Conservation (phyloP, 495 filamentous ascomycete genomes). For the Tetracladium setigerum region DNA sequence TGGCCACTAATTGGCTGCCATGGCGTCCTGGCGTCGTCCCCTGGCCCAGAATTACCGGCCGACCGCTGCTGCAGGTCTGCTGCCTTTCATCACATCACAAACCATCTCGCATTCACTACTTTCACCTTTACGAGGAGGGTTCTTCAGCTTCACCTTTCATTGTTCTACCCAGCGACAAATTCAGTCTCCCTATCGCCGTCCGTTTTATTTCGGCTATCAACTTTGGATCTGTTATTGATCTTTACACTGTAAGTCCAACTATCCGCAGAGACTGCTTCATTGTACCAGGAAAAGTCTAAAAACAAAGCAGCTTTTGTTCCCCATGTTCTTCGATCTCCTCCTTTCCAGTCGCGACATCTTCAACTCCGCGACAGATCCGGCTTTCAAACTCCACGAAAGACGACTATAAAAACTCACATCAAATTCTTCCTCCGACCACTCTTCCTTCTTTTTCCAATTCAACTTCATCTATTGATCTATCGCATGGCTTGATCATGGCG, state of each 20-base stretch:
- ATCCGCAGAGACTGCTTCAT: not conserved
- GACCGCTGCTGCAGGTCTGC: not conserved
- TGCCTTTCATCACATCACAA: not conserved
- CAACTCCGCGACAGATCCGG: not conserved
- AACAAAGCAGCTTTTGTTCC: slow-evolving; percentile 7
- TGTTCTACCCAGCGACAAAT: too few species aligned
- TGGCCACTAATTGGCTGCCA: not conserved
- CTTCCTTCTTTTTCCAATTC: slow-evolving; percentile 9
- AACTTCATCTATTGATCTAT: not conserved
- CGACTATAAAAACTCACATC: too few species aligned
- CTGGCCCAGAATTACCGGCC: not conserved
- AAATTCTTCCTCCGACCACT: not conserved
- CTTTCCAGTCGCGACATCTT: not conserved
- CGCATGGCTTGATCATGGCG: slow-evolving; percentile 50
- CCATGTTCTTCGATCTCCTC: slow-evolving; percentile 6
- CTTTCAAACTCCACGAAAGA: not conserved
- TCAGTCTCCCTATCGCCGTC: too few species aligned
- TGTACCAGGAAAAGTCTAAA: not conserved
- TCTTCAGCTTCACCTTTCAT: not conserved
- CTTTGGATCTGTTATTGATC: slow-evolving; percentile 5
- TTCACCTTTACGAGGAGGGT: too few species aligned
- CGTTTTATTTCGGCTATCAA: not conserved
- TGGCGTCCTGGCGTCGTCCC: not conserved
- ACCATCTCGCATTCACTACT: too few species aligned
- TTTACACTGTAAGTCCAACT: slow-evolving; percentile 7